Percentiles rank a stretch among this genome's conserved stretches.
These are phyloP conservation scores for Aspergillus floridensis DNA, from an alignment of 2,329 filamentous ascomycete species.

Conservation along the genomic window DNA sequence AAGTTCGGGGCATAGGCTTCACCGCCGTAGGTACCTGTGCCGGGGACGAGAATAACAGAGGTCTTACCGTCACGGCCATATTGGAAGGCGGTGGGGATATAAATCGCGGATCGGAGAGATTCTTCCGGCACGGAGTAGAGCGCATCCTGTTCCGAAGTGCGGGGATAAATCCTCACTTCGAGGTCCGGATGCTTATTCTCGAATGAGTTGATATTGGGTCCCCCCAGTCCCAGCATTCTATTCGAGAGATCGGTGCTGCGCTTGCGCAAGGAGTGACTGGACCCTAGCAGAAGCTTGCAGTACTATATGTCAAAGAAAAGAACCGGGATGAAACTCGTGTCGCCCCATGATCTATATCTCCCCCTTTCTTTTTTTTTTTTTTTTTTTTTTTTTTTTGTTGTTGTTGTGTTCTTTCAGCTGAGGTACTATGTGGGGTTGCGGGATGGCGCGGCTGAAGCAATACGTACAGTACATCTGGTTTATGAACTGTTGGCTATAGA, in stretches of 20 bases:
- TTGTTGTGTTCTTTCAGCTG: not conserved
- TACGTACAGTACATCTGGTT: not conserved
- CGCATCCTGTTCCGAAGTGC: not conserved
- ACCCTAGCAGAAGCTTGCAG: not conserved
- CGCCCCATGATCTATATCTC: too few relatives aligned
- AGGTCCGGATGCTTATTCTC: not conserved
- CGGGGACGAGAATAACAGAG: conserved; percentile 54
- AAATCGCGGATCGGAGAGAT: conserved; percentile 49
- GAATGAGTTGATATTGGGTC: not conserved
- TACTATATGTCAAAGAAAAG: not conserved
- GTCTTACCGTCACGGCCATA: conserved; percentile 41
- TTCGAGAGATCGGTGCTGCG: not conserved
- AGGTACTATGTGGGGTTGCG: not conserved
- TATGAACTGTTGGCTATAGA: not conserved
- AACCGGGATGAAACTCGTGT: not conserved
- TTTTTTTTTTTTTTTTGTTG: not conserved
- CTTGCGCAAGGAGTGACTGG: not conserved
- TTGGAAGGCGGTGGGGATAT: conserved; percentile 51
- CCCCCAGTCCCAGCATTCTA: not conserved
- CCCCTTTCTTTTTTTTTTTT: too few relatives aligned
- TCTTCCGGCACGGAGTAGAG: conserved; percentile 29
- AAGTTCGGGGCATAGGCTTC: conserved; percentile 47
- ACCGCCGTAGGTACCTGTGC: conserved; percentile 51
- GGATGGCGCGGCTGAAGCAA: not conserved
- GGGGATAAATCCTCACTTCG: not conserved